Evolutionary conservation across 192 early-diverging fungal species (phyloP), one percentile per base, ranked within the genome.

Genomic region (Funneliformis mosseae): DNA sequence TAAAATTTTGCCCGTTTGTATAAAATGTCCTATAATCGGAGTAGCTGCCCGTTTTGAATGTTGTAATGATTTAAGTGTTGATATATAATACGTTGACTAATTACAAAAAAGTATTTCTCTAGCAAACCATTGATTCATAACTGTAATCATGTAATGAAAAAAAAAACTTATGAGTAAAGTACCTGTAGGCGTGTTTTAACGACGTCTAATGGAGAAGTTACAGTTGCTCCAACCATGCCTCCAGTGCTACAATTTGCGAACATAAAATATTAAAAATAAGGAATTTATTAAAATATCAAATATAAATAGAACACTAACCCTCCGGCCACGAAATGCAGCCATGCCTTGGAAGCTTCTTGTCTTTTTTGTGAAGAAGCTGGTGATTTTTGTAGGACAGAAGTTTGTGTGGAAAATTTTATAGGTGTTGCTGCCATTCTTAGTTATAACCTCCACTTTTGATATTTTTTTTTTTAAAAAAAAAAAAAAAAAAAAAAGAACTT

Each of bases 111-210:
- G 18, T 8, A 28, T 38, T 18, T 27, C n/a, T 27, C n/a, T 27
- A 64, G 62, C 33, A 33, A 33, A 33, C 33, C 33, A 33, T 23
- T 64, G 0, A n/a, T 64, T 64, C 11, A 64, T 27, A 28, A 64
- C 23, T 2, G 16, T 14, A 50, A 41, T 2, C 27, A 46, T 42
- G 45, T 62, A 18, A 63, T 50, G 23, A 41, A n/a, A 41, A 69
- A 69, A 69, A 69, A 43, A 21, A 2, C 10, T 12, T 33, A 38
- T 71, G 38, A 46, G 8, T 5, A 5, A 68, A 67, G 28, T 79
- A 94, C 94, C 88, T 99, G 97, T 79, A 97, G 87, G 41, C 97
- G 92, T 7, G 97, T 98, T 79, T 97, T 97, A 64, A 98, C 92
- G 14, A 99, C 96, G 81, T 99, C 97, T 41, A 99, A 87, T 0